Conservation (phyloP, 179 eudicot species). For the Sideroxylon spinosum region DNA sequence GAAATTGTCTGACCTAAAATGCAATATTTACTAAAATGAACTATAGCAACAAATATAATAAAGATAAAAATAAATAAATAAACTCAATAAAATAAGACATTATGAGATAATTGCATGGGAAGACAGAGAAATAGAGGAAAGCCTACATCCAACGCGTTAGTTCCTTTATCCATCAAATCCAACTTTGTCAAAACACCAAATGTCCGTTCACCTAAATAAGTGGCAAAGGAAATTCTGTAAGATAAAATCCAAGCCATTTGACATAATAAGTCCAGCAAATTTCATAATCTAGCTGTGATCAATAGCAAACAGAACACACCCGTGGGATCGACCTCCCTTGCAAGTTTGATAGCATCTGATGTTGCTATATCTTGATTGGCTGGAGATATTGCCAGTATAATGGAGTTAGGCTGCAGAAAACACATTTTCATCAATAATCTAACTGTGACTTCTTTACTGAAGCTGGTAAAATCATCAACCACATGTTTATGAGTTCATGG, state of each 20-base stretch:
- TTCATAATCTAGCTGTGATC: not conserved
- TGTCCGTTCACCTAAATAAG: constrained; percentile 74
- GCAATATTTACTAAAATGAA: not conserved
- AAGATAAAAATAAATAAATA: not conserved
- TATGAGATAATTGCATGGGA: not conserved
- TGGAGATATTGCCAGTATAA: constrained; percentile 92
- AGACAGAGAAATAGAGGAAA: constrained; percentile 15
- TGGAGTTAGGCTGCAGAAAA: constrained; percentile 68
- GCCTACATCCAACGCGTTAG: constrained; percentile 88
- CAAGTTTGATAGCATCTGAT: constrained; percentile 90
- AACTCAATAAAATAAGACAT: not conserved
- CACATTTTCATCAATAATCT: not conserved
- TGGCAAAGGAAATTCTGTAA: constrained; percentile 11
- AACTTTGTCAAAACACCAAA: constrained; percentile 91
- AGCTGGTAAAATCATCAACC: not conserved
- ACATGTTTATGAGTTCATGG: not conserved
- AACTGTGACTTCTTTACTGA: not conserved
- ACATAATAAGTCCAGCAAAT: not conserved
- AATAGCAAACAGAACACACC: constrained; percentile 33
- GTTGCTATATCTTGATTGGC: constrained; percentile 99
- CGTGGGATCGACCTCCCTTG: constrained; percentile 86
- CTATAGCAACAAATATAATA: too few species aligned
- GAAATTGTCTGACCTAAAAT: not conserved
- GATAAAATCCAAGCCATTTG: constrained; percentile 9
- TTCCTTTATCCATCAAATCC: constrained; percentile 97